Percentiles rank a stretch among this genome's conserved stretches.
phyloP scores from a whole-genome alignment of 1,284 basidiomycete species.

The Cutaneotrichosporon arboriforme region DNA sequence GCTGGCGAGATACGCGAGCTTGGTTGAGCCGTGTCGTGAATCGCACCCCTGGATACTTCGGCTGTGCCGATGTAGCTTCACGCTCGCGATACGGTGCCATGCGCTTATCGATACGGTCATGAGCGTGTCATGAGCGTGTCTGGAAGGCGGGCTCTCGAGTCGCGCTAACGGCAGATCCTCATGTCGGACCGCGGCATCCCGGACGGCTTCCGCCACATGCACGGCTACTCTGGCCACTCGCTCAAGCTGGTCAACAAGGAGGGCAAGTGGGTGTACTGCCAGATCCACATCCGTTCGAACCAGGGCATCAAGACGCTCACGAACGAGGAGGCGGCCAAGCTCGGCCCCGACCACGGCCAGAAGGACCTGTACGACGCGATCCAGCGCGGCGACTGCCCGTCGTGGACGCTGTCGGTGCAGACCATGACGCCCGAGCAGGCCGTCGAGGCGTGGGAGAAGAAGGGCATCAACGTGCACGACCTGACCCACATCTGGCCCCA shows the following conservation, averaged over 20 bases:
- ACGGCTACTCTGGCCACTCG: constrained; percentile 92
- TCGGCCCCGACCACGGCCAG: constrained; percentile 73
- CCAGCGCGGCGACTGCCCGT: constrained; percentile 59
- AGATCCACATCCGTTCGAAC: constrained; percentile 71
- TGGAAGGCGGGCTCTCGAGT: neutral
- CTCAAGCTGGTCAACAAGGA: constrained; percentile 79
- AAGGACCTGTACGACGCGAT: constrained; percentile 70
- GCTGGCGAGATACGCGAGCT: too few relatives aligned
- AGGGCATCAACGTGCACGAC: constrained; percentile 58
- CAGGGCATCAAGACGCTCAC: constrained; percentile 64
- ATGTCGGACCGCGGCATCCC: constrained; percentile 78
- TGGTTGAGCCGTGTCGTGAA: too few relatives aligned
- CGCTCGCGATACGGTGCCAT: too few relatives aligned
- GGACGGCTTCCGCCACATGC: constrained; percentile 62
- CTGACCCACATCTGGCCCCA: constrained; percentile 88
- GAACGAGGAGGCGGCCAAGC: constrained; percentile 41
- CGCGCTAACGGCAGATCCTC: constrained; percentile 24
- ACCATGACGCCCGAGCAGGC: constrained; percentile 85
- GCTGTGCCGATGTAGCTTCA: too few relatives aligned
- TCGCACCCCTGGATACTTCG: too few relatives aligned
- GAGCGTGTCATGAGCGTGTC: neutral
- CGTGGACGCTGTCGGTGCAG: constrained; percentile 53
- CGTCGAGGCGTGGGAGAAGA: constrained; percentile 64
- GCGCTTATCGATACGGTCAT: too few relatives aligned
- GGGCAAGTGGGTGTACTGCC: constrained; percentile 74